Evolutionary conservation across 2,329 filamentous ascomycete genomes (phyloP), one percentile per base, ranked within the genome.

Genomic region (Coniella vitis): DNA sequence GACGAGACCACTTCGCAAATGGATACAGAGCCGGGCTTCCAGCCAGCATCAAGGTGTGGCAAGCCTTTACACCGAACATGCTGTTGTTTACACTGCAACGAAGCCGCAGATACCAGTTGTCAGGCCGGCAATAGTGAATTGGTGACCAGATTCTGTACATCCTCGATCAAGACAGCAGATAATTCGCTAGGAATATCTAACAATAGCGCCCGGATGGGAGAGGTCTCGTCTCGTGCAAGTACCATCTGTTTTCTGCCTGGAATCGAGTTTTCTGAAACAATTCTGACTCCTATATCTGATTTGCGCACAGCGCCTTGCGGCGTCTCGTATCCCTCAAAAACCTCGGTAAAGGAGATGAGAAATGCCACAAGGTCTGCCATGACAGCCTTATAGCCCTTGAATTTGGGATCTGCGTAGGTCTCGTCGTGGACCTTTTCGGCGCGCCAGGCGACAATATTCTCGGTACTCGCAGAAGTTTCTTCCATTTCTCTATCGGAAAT

Each of bases 281-380:
- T 29, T 29, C 10, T 29, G 13, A 51, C 51, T 19, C 35, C 38
- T 10, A 31, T 38, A 7, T 39, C 8, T 17, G 5, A 29, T 19
- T 44, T 37, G 20, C 20, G 42, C 14, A 49, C 21, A 2, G 19
- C 8, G 9, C 41, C 49, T 16, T 31, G 21, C 14, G 21, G 13
- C 21, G 29, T 21, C 8, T 36, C 2, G 45, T 25, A 42, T 1
- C 36, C n/a, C 1, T 46, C 35, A 29, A 53, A 51, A 4, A 29
- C 48, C 10, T 25, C n/a, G 10, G 48, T 48, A 25, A 53, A 53
- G 13, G 51, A 45, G 17, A 49, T 37, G n/a, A 53, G 34, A n/a
- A 51, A 53, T n/a, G 51, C 51, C 3, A 45, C 43, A 1, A 53
- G 48, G 16, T 53, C 51, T 41, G 51, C 51, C 47, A 53, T 50